These are phyloP conservation scores for Fusarium liriodendri DNA, from an alignment of 2,329 filamentous ascomycete genomes.

Conservation along the genomic window DNA sequence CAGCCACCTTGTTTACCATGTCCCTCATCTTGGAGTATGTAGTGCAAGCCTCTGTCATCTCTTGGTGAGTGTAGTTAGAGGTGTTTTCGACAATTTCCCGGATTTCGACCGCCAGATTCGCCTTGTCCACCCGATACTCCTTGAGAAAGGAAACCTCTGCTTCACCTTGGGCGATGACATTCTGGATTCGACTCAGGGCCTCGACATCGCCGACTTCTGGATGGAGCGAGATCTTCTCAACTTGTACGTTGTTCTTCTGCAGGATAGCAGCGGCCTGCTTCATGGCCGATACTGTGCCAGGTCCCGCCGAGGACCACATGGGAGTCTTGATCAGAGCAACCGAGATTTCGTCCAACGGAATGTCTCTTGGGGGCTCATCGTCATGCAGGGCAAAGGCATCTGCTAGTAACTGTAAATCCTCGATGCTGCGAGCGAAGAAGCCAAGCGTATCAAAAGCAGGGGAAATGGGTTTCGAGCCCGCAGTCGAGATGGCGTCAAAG, in stretches of 20 bases:
- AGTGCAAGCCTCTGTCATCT: not conserved
- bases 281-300: not conserved
- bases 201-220: not conserved
- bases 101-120: not conserved
- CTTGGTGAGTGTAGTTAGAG: not conserved
- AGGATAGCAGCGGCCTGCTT: not conserved
- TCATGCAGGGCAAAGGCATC: not conserved
- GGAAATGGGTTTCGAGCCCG: not conserved
- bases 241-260: not conserved
- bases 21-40: not conserved
- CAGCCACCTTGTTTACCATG: not conserved
- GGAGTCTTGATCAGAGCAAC: not conserved
- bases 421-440: not conserved
- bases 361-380: not conserved
- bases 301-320: not conserved
- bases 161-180: not conserved
- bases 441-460: not conserved
- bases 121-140: not conserved
- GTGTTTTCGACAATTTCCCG: not conserved
- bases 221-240: not conserved
- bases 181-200: not conserved
- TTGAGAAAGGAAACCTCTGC: not conserved
- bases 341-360: not conserved
- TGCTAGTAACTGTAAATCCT: not conserved
- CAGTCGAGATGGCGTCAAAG: not conserved